Evolutionary conservation across 2,329 filamentous ascomycete species (phyloP).

Genomic region (Epichloe elymi): DNA sequence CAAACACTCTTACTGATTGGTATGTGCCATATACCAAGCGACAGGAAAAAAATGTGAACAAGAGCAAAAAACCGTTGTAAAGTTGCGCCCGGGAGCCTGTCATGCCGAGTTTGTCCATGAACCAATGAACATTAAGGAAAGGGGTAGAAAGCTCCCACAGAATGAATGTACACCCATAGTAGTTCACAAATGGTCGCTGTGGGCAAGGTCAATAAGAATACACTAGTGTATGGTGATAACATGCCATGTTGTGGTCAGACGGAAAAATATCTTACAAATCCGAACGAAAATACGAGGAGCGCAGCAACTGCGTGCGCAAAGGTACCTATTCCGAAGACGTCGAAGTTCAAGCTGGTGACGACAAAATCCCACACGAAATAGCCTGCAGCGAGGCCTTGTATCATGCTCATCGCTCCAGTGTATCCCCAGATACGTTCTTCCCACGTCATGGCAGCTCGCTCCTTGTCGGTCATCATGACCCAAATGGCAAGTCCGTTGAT

Average conservation of each 20-base stretch:
- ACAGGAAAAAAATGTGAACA: conserved; percentile 62
- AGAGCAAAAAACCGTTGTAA: conserved; percentile 62
- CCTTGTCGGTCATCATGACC: conserved; percentile 55
- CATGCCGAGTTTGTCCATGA: conserved; percentile 74
- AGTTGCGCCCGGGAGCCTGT: conserved; percentile 63
- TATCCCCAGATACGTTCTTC: conserved; percentile 66
- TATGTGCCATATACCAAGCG: conserved; percentile 69
- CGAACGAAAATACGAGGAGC: conserved; percentile 60
- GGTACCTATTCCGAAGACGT: conserved; percentile 64
- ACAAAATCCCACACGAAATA: conserved; percentile 79
- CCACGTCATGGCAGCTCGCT: conserved; percentile 52
- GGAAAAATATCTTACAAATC: conserved; percentile 50
- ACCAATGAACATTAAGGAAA: conserved; percentile 85
- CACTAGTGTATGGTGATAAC: background rate
- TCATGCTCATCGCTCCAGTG: conserved; percentile 55
- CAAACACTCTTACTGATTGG: conserved; percentile 54
- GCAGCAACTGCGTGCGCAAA: conserved; percentile 66
- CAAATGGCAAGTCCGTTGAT: conserved; percentile 64
- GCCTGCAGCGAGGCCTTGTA: conserved; percentile 63
- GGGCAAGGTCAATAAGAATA: background rate
- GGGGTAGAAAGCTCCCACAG: conserved; percentile 79
- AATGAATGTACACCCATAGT: conserved; percentile 68
- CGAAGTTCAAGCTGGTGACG: conserved; percentile 53
- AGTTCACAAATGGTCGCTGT: conserved; percentile 73
- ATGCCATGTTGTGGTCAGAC: background rate